Base-by-base conservation (phyloP, 441 rosid genomes). In the Manihot esculenta region DNA sequence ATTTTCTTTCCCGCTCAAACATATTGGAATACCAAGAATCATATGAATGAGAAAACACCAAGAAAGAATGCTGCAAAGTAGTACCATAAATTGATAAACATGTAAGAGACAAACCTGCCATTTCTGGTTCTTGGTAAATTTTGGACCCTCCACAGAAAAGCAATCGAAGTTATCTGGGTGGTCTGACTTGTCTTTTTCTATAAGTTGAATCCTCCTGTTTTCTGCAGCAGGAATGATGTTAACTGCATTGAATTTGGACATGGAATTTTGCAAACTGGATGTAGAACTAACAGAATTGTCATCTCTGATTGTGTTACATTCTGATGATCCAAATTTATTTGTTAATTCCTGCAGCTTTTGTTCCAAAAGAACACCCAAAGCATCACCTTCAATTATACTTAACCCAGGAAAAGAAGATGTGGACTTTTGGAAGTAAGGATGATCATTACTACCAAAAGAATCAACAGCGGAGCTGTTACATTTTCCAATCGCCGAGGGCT, bases 301-400 rank as follows among this genome's bases (percentile, higher is more conserved):
- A 54, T 88, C 91, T 77, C 70, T 75, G 76, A 87, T 77, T 72
- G 75, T 74, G 72, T 86, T 76, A 76, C 84, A 82, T 24, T 79
- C 63, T 63, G 93, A 81, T 64, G 87, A 81, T 77, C 90, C 92
- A 15, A 91, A 69, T 82, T 84, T 87, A 69, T 82, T 73, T 26
- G 94, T 76, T 75, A 91, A 72, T 78, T 95, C 98, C 69, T 75
- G 79, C 51, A 93, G 86, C 82, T 95, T 95, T 71, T 89, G 85
- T 53, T 89, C 97, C 89, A 95, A 74, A 75, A 95, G 87, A 77
- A 71, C 62, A 66, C 88, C 87, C 76, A 88, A 72, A 70, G 89
- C 79, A 78, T 87, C 90, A 63, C 86, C 75, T 30, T 79, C 84
- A 24, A 86, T 81, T 26, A 74, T 69, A 75, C 78, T 86, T 38